Evolutionary conservation across 83 land plant species (phyloP).

Genomic region (Larix sibirica): DNA sequence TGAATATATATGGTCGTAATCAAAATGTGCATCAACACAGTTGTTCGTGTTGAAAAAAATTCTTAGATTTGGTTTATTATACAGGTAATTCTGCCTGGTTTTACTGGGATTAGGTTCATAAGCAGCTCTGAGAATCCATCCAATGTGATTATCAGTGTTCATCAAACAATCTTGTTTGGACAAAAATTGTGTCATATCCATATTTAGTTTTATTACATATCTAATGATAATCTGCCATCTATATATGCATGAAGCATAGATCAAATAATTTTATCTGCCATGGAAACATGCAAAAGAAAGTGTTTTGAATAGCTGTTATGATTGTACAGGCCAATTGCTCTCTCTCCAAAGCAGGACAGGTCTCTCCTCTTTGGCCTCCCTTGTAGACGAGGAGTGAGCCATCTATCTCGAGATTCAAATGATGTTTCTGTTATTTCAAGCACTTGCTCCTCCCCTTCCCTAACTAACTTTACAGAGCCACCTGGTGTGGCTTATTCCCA

Average conservation of each 20-base stretch:
- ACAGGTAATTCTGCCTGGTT: background rate
- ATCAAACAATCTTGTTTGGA: background rate
- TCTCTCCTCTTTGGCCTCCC: background rate
- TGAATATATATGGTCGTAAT: background rate
- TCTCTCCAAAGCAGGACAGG: background rate
- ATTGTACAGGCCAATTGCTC: slow-evolving; percentile 7
- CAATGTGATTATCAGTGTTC: background rate
- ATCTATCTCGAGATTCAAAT: background rate
- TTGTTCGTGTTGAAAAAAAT: background rate
- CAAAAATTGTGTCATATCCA: background rate
- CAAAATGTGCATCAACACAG: background rate
- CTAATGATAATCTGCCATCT: background rate
- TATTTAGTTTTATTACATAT: background rate
- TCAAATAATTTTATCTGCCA: background rate
- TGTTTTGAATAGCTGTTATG: background rate
- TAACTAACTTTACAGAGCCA: slow-evolving; percentile 1
- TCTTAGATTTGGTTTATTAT: background rate
- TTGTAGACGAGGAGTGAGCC: background rate
- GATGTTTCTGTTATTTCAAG: background rate
- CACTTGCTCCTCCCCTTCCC: slow-evolving; percentile 1
- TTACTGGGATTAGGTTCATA: background rate
- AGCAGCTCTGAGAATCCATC: background rate
- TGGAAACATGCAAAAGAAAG: background rate
- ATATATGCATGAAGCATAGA: background rate
- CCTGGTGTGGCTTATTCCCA: background rate